Evolutionary conservation across 2,329 filamentous ascomycete genomes (phyloP), one percentile per base, ranked within the genome.

Genomic region (Keithomyces neogunnii): DNA sequence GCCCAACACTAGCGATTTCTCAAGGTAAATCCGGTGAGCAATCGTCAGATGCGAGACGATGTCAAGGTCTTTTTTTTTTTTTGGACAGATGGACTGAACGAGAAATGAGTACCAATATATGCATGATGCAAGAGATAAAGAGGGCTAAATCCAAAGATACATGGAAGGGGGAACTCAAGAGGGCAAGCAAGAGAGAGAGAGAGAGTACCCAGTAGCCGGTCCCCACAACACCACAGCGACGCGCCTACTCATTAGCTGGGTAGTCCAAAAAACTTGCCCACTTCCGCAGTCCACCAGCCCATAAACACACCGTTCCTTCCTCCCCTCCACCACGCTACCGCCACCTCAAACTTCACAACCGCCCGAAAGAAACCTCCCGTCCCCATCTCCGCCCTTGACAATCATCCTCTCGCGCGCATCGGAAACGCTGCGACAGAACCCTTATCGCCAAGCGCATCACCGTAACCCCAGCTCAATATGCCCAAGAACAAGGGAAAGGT

Each of bases 401-500:
- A 44, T 29, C 11, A 29, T 29, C 19, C 3, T 45, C 11, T 40
- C 42, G 32, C 31, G 30, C 50, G 33, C 46, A 33, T 28, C 19
- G 33, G 28, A 28, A 45, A 44, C 9, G 19, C 43, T 28, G 46
- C 28, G 46, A 13, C 8, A 44, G n/a, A 7, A 26, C n/a, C 19
- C 5, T n/a, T 43, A 31, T 19, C 19, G 39, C 11, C 36, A 46
- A n/a, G 43, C 48, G 5, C 28, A 39, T 46, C 33, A 8, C 30
- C 48, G 30, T 28, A 19, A 39, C 50, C 43, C 40, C 19, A 10
- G 29, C 42, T 36, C 48, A 84, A 73, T 56, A 96, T 96, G 91
- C 91, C 91, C 67, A 96, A 96, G 89, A 96, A 96, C 73, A 96
- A 96, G 85, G 91, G 91, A 91, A 96, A 96, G 78, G 90, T 95